phyloP scores from a whole-genome alignment of 306 rosid genomes.

The Adenanthera pavonina region DNA sequence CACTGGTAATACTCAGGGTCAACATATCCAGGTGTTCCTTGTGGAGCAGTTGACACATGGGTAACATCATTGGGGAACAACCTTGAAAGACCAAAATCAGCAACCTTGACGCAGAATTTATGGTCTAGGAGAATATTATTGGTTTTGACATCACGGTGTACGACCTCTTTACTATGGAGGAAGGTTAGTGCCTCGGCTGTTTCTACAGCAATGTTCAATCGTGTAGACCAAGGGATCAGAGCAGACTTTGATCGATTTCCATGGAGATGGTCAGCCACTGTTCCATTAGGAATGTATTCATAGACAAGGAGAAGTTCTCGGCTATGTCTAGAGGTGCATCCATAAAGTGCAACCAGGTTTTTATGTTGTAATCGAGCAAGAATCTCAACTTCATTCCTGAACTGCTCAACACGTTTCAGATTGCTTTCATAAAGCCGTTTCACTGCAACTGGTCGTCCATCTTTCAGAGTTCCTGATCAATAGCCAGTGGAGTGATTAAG shows the following conservation, averaged over 20 bases:
- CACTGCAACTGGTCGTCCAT: constrained; percentile 91
- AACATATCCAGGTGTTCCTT: constrained; percentile 96
- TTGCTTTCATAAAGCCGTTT: constrained; percentile 87
- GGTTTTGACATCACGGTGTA: constrained; percentile 93
- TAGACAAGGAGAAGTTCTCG: constrained; percentile 88
- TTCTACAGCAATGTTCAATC: constrained; percentile 82
- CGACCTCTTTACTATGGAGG: constrained; percentile 66
- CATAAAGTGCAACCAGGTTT: constrained; percentile 76
- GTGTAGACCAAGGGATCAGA: constrained; percentile 63
- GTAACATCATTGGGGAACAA: constrained; percentile 78
- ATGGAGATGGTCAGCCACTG: constrained; percentile 87
- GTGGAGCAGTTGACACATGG: constrained; percentile 96
- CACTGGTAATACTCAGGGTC: constrained; percentile 91
- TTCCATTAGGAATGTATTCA: constrained; percentile 90
- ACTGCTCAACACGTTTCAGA: constrained; percentile 76
- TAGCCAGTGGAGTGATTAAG: constrained; percentile 33
- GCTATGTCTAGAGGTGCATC: constrained; percentile 88
- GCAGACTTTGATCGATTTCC: constrained; percentile 50
- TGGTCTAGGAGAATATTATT: constrained; percentile 82
- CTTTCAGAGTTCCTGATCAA: constrained; percentile 69
- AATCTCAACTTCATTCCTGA: constrained; percentile 86
- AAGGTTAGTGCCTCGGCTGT: constrained; percentile 84
- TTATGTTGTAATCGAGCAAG: constrained; percentile 62
- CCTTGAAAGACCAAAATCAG: constrained; percentile 91
- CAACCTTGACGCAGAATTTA: constrained; percentile 74